phyloP scores from a whole-genome alignment of 257 asterid species.

The Penstemon barbatus region DNA sequence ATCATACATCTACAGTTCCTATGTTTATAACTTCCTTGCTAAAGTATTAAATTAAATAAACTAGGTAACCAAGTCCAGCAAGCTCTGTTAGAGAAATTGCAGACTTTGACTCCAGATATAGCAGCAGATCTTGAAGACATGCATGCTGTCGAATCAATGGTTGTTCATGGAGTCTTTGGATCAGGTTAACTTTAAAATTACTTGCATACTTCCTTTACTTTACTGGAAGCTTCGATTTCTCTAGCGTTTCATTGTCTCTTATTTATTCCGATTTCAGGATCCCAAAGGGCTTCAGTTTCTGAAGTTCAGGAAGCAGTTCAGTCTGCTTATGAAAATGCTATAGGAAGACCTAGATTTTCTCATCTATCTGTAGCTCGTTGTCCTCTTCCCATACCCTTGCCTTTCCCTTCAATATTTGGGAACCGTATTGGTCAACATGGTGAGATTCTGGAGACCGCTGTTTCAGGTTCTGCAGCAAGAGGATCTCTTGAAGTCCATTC shows the following conservation, averaged over 20 bases:
- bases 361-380: constrained; percentile 68
- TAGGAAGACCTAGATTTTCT: constrained; percentile 61
- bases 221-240: too few relatives aligned
- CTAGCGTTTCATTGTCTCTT: background rate
- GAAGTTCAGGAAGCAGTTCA: constrained; percentile 70
- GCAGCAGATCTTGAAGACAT: constrained; percentile 64
- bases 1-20: constrained; percentile 14
- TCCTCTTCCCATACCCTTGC: constrained; percentile 92
- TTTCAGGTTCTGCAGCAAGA: constrained; percentile 40
- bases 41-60: constrained; percentile 24
- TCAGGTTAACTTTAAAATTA: constrained; percentile 51
- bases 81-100: constrained; percentile 56
- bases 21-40: constrained; percentile 17
- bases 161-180: constrained; percentile 71
- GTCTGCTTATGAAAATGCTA: constrained; percentile 50
- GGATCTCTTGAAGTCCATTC: constrained; percentile 88
- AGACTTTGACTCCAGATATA: constrained; percentile 67
- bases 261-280: constrained; percentile 40
- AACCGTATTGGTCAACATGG: constrained; percentile 63
- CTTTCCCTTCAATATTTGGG: constrained; percentile 80
- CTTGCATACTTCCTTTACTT: background rate
- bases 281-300: constrained; percentile 55
- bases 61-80: constrained; percentile 44
- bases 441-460: constrained; percentile 52
- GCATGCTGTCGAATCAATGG: constrained; percentile 71